These are phyloP conservation scores for Moesziomyces parantarcticus DNA, from an alignment of 1,284 basidiomycete species.

Conservation along the genomic window DNA sequence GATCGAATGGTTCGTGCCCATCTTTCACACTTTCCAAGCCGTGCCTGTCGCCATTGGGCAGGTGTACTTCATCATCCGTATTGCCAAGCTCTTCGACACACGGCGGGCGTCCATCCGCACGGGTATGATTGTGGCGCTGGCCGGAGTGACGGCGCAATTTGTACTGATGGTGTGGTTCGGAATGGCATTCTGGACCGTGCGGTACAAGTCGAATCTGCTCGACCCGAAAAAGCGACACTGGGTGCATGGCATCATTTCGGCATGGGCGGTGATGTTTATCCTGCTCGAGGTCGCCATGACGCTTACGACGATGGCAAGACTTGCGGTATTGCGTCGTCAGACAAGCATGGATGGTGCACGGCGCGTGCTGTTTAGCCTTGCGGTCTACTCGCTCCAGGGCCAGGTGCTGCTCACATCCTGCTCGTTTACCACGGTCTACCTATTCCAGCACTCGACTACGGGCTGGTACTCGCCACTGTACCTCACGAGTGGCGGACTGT, in stretches of 20 bases:
- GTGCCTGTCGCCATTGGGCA: slow-evolving; percentile 33
- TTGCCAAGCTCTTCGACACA: slow-evolving; percentile 28
- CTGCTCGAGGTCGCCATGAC: slow-evolving; percentile 23
- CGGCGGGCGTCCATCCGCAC: neutral
- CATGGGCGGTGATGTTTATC: slow-evolving; percentile 28
- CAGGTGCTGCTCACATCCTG: slow-evolving; percentile 16
- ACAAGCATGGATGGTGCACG: slow-evolving; percentile 20
- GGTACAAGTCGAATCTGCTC: slow-evolving; percentile 15
- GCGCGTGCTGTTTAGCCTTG: slow-evolving; percentile 18
- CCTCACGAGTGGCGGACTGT: slow-evolving; percentile 14
- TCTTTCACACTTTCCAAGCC: slow-evolving; percentile 17
- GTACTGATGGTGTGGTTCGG: slow-evolving; percentile 29
- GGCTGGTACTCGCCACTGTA: slow-evolving; percentile 38
- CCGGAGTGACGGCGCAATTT: slow-evolving; percentile 7
- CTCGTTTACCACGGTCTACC: slow-evolving; percentile 11
- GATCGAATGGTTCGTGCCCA: slow-evolving; percentile 23
- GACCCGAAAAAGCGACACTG: slow-evolving; percentile 2
- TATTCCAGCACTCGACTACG: slow-evolving; percentile 8
- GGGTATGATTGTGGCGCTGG: neutral
- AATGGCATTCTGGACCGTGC: slow-evolving; percentile 3
- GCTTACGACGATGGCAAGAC: slow-evolving; percentile 18
- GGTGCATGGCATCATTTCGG: slow-evolving; percentile 18
- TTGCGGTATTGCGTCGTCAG: slow-evolving; percentile 9
- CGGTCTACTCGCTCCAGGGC: slow-evolving; percentile 33
- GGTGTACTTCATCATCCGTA: slow-evolving; percentile 22